phyloP scores from a whole-genome alignment of 139 green algal genomes.

The Chlorella sp. region DNA sequence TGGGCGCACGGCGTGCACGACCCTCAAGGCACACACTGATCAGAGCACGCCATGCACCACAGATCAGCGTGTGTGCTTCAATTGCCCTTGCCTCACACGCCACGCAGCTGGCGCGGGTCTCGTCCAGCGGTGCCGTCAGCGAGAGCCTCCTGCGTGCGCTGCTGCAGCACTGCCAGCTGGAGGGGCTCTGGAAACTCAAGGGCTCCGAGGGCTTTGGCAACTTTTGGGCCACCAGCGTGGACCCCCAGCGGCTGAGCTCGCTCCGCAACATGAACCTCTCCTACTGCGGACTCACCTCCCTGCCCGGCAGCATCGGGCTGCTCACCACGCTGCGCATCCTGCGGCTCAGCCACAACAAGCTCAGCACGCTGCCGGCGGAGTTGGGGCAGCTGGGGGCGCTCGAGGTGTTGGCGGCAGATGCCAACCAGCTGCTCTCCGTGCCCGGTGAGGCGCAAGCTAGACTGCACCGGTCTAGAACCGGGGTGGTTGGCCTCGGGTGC shows the following conservation, averaged over 20 bases:
- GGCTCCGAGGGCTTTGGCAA: conserved; percentile 43
- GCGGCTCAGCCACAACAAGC: conserved; percentile 43
- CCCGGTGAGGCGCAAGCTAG: conserved; percentile 47
- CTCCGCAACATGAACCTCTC: conserved; percentile 57
- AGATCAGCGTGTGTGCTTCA: too few relatives aligned
- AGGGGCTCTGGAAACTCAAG: conserved; percentile 41
- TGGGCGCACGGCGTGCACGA: too few relatives aligned
- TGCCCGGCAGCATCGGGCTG: conserved; percentile 36
- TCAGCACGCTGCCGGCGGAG: conserved; percentile 35
- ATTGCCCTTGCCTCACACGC: too few relatives aligned
- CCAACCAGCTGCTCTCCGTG: conserved; percentile 73
- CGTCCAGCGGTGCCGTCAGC: conserved; percentile 2
- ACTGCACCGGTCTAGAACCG: too few relatives aligned
- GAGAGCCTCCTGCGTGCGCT: conserved; percentile 36
- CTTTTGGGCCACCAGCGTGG: conserved; percentile 26
- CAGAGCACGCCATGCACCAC: neutral
- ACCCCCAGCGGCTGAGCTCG: conserved; percentile 16
- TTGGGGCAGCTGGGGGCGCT: conserved; percentile 28
- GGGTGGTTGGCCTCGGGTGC: too few relatives aligned
- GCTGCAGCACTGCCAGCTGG: conserved; percentile 37
- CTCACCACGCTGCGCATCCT: conserved; percentile 31
- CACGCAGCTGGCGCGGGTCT: neutral
- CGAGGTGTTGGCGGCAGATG: conserved; percentile 56
- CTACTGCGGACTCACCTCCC: conserved; percentile 36
- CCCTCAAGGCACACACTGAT: too few relatives aligned